Percentiles rank a stretch among this genome's conserved stretches.
Conservation (phyloP, 2,329 filamentous ascomycete species). For the Scorias spongiosa region DNA sequence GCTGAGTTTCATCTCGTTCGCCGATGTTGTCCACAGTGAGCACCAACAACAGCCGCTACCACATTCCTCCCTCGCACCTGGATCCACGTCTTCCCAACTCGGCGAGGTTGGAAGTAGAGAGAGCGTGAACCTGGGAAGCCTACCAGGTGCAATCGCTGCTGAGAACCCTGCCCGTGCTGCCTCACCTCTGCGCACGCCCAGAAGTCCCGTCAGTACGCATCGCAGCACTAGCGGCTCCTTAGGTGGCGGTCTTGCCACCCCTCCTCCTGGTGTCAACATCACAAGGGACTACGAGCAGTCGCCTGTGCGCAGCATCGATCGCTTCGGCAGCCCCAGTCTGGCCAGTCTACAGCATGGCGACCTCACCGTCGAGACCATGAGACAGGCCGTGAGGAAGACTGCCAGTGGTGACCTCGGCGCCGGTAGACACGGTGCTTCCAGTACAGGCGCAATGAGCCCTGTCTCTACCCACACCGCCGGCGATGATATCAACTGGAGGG, state of each 20-base stretch:
- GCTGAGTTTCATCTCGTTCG: constrained; percentile 90
- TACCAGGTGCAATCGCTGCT: constrained; percentile 6
- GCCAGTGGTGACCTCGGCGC: constrained; percentile 61
- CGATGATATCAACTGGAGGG: constrained; percentile 7
- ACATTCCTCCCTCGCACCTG: not conserved
- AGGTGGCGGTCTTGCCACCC: constrained; percentile 9
- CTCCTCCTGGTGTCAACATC: constrained; percentile 35
- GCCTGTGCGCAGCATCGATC: constrained; percentile 2
- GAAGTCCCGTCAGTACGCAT: constrained; percentile 5
- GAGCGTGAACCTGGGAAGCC: constrained; percentile 39
- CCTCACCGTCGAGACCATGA: constrained; percentile 85
- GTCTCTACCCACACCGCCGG: constrained; percentile 4
- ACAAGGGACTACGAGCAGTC: constrained; percentile 7
- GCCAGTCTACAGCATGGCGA: constrained; percentile 40
- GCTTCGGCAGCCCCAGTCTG: constrained; percentile 6
- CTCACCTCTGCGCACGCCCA: constrained; percentile 65
- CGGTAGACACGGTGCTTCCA: constrained; percentile 20
- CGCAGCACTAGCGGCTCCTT: not conserved
- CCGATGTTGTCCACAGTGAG: constrained; percentile 81
- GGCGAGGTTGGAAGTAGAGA: constrained; percentile 48
- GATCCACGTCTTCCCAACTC: constrained; percentile 4
- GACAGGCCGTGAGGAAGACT: constrained; percentile 71
- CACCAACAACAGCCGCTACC: constrained; percentile 30
- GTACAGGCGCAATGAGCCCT: constrained; percentile 21
- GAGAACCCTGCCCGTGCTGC: constrained; percentile 49